Evolutionary conservation across 345 rosid species (phyloP).

Genomic region (Kernera saxatilis): DNA sequence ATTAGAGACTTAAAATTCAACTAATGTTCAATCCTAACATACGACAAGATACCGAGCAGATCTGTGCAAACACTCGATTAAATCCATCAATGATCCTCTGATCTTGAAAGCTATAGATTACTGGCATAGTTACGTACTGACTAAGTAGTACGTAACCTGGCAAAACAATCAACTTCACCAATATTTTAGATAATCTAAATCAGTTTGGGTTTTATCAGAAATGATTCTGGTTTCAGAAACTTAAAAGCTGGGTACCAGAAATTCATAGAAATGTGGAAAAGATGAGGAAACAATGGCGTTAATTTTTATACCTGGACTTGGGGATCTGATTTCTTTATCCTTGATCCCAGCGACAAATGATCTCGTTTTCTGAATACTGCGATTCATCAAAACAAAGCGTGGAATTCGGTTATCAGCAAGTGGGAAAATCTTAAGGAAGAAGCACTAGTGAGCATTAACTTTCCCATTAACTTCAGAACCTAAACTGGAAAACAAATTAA

Average conservation of each 20-base stretch:
- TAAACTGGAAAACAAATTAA: no score
- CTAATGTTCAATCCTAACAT: no score
- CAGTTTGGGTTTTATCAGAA: not conserved
- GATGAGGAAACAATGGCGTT: not conserved
- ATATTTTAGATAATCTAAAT: not conserved
- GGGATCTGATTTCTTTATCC: slow-evolving; percentile 35
- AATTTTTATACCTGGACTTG: not conserved
- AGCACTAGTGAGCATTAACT: no score
- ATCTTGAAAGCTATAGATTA: not conserved
- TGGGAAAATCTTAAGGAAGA: not conserved
- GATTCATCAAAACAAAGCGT: not conserved
- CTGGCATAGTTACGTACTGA: no score
- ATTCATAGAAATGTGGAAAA: not conserved
- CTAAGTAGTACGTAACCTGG: no score
- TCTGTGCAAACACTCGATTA: not conserved
- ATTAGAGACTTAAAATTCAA: no score
- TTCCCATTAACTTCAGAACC: no score
- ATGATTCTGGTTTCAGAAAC: not conserved
- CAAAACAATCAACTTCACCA: not conserved
- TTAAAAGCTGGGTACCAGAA: not conserved
- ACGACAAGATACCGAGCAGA: no score
- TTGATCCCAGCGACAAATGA: slow-evolving; percentile 27
- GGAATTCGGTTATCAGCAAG: not conserved
- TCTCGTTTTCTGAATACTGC: slow-evolving; percentile 19
- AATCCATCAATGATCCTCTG: not conserved